Evolutionary conservation across 345 rosid genomes (phyloP).

Genomic region (Rhizophora mangle): DNA sequence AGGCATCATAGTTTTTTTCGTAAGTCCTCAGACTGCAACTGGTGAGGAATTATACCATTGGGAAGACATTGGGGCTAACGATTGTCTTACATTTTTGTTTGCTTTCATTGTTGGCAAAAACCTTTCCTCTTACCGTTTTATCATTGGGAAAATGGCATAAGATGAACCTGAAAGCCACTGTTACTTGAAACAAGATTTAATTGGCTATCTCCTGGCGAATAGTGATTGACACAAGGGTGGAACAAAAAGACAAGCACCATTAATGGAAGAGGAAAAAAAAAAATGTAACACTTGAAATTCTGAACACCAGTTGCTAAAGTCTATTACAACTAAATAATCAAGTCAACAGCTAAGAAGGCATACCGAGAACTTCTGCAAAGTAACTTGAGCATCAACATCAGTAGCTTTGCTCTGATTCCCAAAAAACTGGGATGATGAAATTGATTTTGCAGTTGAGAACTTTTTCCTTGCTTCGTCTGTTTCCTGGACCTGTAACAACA

Average conservation of each 20-base stretch:
- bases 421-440: constrained; percentile 91
- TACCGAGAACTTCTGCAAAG: constrained; percentile 90
- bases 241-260: neutral
- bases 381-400: constrained; percentile 64
- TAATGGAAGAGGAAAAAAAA: neutral
- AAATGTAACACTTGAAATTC: neutral
- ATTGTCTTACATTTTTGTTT: too few relatives aligned
- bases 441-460: constrained; percentile 91
- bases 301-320: neutral
- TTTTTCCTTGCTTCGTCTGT: constrained; percentile 98
- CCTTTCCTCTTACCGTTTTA: too few relatives aligned
- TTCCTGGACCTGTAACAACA: constrained; percentile 64
- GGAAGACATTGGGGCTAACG: too few relatives aligned
- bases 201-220: too few relatives aligned
- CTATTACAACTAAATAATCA: neutral
- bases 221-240: too few relatives aligned
- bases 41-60: too few relatives aligned
- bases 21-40: too few relatives aligned
- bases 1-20: too few relatives aligned
- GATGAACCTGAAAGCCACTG: too few relatives aligned
- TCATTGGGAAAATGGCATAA: too few relatives aligned
- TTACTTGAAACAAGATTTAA: too few relatives aligned
- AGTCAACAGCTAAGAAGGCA: constrained; percentile 17
- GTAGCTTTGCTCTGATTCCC: constrained; percentile 61
- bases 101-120: too few relatives aligned